A percentile compares a stretch with the other conserved stretches of the same genome.
Conservation (phyloP, 2,329 filamentous ascomycete genomes). For the Ophiosphaerella herpotricha region DNA sequence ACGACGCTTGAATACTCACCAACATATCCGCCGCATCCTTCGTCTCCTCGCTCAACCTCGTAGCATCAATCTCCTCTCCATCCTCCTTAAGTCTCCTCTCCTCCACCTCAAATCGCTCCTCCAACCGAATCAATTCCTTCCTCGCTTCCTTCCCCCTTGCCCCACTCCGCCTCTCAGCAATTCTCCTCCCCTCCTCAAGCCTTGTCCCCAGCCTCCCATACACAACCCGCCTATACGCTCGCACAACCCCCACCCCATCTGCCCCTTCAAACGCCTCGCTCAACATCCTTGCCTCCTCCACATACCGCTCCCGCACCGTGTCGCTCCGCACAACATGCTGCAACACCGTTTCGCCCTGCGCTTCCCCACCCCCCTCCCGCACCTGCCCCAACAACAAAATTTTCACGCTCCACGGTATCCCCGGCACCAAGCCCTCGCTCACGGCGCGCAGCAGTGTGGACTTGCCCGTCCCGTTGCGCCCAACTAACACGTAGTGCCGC, state of each 20-base stretch:
- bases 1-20: conserved; percentile 67
- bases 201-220: conserved; percentile 66
- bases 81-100: conserved; percentile 56
- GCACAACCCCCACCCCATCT: conserved; percentile 63
- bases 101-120: conserved; percentile 68
- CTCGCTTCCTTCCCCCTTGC: conserved; percentile 74
- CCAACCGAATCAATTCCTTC: conserved; percentile 72
- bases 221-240: conserved; percentile 64
- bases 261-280: conserved; percentile 63
- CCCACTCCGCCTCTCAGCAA: conserved; percentile 74
- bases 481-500: conserved; percentile 76
- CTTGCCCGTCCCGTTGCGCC: conserved; percentile 82
- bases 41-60: conserved; percentile 66
- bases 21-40: conserved; percentile 72
- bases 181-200: conserved; percentile 72
- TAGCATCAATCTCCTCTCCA: conserved; percentile 61
- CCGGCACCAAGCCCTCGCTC: conserved; percentile 77
- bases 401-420: conserved; percentile 49
- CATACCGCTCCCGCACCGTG: conserved; percentile 57
- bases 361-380: conserved; percentile 32
- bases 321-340: conserved; percentile 67
- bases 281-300: conserved; percentile 66
- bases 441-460: conserved; percentile 78
- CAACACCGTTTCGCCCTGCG: conserved; percentile 57
- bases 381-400: conserved; percentile 46